Evolutionary conservation across 305 asterid genomes (phyloP), one percentile per base, ranked within the genome.

Genomic region (Fraxinus floribunda): DNA sequence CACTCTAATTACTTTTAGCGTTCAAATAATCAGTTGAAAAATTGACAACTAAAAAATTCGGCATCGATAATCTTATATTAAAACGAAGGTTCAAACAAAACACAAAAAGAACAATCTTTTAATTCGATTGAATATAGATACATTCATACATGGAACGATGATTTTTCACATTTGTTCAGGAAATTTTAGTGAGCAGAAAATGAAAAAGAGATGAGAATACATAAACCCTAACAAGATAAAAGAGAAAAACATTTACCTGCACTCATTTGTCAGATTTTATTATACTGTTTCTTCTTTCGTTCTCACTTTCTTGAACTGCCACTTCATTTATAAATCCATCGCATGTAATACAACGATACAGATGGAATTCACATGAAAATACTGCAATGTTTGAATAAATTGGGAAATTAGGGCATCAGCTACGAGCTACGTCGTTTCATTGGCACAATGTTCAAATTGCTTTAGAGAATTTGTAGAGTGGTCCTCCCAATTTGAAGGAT

Each of bases 251-350:
- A 72, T 76, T 79, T 71, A 86, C 91, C 89, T 66, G 91, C 88
- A 83, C 91, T 88, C 91, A 88, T 86, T 81, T 73, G 57, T 75
- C 60, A 46, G 16, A 22, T 24, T 24, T 24, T 64, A 5, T 64
- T 62, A 6, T 62, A 22, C 72, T 7, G 72, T 64, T 20, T 64
- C 11, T 29, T 7, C 26, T 9, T 64, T 26, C 30, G 72, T 16
- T 64, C 16, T 64, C 35, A 9, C 35, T 24, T 62, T 64, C 35
- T 64, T 9, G 15, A 64, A 64, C 72, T 64, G 72, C 34, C 29
- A 10, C 35, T 64, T 9, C 35, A 22, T 64, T 26, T 64, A 64
- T 64, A 64, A 64, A 64, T 64, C 72, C 16, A 24, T 64, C 30
- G 16, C 35, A 64, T 64, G 10, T 24, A 64, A 64, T 24, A 62